Base-by-base conservation (phyloP, 2,329 filamentous ascomycete genomes). In the Periconia sp. region DNA sequence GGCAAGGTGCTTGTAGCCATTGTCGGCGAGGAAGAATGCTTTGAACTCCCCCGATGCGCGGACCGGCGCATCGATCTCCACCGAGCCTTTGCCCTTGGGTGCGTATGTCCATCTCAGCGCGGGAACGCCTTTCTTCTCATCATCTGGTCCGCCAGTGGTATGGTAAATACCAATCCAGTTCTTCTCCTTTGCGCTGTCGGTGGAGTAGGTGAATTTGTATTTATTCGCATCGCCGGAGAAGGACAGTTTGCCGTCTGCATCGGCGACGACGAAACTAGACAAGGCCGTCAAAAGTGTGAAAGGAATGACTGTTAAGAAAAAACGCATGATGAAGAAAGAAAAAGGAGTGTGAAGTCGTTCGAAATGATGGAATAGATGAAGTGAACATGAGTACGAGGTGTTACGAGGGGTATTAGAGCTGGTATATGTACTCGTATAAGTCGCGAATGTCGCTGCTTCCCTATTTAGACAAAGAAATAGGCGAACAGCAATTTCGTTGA, bases 141-240 rank as follows among this genome's bases (percentile, higher is more conserved):
- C 45, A 19, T 49, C 46, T 7, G 46, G 46, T 15, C 53, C 53
- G 2, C 49, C 46, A 2, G 53, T 45, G 23, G 40, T 30, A 20
- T 55, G 53, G 42, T 55, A 55, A 19, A 55, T 49, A 13, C 53
- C 49, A 41, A 55, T 55, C 53, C 53, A 55, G 27, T 55, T 55
- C 41, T 55, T 55, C 8, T 40, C 11, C 27, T 52, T 55, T 15
- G 53, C 45, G 7, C 10, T 49, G 6, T 45, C 20, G 19, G 53
- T 43, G 6, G 49, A 45, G 45, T 55, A 55, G 17, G 52, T 49
- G 45, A 55, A 55, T 6, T 45, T 52, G 15, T 49, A 52, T 37
- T 37, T 37, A n/a, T n/a, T 11, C 6, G 11, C 33, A 37, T 37
- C 33, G 23, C 23, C 23, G 33, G 33, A 14, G 15, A 37, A 37